phyloP scores from a whole-genome alignment of 139 green algal species.

The Chlamydomonas eustigma region DNA sequence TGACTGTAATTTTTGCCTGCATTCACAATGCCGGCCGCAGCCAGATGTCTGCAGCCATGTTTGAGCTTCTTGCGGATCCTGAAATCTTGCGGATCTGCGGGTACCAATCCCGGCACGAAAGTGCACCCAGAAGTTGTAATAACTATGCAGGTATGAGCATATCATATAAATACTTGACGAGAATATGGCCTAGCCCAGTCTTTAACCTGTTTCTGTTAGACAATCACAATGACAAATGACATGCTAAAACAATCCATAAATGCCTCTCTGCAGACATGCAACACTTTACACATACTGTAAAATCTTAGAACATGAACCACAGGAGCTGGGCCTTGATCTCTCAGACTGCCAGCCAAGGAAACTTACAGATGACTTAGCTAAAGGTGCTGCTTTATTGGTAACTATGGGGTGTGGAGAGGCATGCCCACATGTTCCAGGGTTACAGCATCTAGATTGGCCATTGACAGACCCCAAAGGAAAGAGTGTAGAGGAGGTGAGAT shows the following conservation, averaged over 20 bases:
- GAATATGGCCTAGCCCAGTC: no score
- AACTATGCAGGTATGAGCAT: conserved; percentile 6
- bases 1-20: conserved; percentile 12
- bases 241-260: no score
- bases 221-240: no score
- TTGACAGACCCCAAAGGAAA: conserved; percentile 5
- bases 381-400: background rate
- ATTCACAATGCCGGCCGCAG: conserved; percentile 19
- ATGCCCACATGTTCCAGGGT: background rate
- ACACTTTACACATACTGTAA: no score
- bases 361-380: background rate
- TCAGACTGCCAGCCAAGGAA: background rate
- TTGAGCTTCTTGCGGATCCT: conserved; percentile 13
- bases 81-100: conserved; percentile 6
- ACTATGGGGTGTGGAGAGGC: conserved; percentile 10
- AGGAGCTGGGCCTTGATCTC: conserved; percentile 4
- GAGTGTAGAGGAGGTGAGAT: background rate
- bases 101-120: background rate
- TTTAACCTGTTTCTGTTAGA: no score
- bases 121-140: conserved; percentile 16
- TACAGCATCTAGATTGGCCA: background rate
- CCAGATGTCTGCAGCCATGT: conserved; percentile 24
- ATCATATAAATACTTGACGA: no score
- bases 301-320: no score
- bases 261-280: no score